Conservation (phyloP, 2,329 filamentous ascomycete species). For the Exophiala viscosa region DNA sequence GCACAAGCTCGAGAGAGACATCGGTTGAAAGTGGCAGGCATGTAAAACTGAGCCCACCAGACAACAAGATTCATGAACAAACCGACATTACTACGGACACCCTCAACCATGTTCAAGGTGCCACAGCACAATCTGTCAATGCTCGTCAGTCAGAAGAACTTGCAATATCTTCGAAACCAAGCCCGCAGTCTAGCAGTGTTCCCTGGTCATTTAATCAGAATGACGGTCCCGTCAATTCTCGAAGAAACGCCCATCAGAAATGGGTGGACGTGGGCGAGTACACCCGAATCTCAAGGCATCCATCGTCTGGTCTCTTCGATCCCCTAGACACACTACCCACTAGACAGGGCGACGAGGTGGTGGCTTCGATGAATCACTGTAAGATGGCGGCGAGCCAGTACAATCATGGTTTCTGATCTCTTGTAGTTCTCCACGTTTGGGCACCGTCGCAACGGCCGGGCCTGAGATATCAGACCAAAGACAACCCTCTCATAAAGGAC, state of each 20-base stretch:
- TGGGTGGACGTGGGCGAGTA: neutral
- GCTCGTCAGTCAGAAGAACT: neutral
- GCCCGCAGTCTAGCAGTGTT: too few species aligned
- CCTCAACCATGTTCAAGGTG: too few species aligned
- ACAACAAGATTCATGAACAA: too few species aligned
- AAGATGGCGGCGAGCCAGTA: neutral
- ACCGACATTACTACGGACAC: too few species aligned
- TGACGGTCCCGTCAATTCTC: too few species aligned
- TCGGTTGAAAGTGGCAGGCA: too few species aligned
- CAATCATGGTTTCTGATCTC: conserved; percentile 1
- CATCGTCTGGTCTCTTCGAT: conserved; percentile 14
- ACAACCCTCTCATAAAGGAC: conserved; percentile 22
- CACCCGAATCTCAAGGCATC: conserved; percentile 5
- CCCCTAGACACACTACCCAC: conserved; percentile 13
- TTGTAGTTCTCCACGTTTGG: conserved; percentile 17
- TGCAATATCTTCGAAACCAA: neutral
- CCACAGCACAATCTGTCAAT: too few species aligned
- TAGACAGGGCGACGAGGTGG: conserved; percentile 14
- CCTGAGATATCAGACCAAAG: conserved; percentile 16
- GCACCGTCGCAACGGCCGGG: conserved; percentile 18
- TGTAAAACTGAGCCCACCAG: too few species aligned
- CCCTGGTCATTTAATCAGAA: too few species aligned
- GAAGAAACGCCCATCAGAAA: too few species aligned
- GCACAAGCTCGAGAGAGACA: too few species aligned
- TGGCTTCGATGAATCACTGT: conserved; percentile 19